Base-by-base conservation (phyloP, 169 alveolate genomes). In the Eimeria acervulina region DNA sequence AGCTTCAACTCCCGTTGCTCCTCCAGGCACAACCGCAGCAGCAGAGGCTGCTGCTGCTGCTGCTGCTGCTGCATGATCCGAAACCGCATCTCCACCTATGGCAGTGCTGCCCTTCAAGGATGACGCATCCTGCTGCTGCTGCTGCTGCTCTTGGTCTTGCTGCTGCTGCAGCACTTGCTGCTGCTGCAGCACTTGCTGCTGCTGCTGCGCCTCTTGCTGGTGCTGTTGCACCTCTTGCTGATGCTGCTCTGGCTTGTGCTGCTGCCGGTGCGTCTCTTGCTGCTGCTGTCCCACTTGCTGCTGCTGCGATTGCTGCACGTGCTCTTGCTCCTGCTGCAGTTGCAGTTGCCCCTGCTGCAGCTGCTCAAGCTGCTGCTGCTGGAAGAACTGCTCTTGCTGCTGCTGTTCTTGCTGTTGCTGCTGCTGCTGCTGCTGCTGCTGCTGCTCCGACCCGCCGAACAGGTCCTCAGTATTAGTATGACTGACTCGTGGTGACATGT, bases 341-440 rank as follows among this genome's bases (percentile, higher is more conserved):
- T 47, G 55, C 55, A 47, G 55, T 12, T 47, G 55, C 55, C 12
- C 19, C 55, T 47, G 55, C 55, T 47, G 55, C 55, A 7, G 55
- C 55, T 12, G 5, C 12, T 47, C 55, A 7, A 7, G 55, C 55
- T 47, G 55, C 55, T 47, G 55, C 55, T 47, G 55, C 12, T 47
- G 19, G 19, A 7, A 5, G 55, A 47, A 12, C 5, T 47, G 55
- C 55, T 47, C 12, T 12, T 47, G 55, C 55, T 47, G 74, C 74
- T 17, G 74, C 74, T 63, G 74, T n/a, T 63, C 28, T 21, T 63
- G 74, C 74, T 63, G 74, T 63, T 63, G 74, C 74, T 63, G 74
- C 74, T 63, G 74, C 5, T 63, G 74, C 74, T 63, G 74, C n/a
- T 63, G 74, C 74, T 63, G 74, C 74, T 19, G 74, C 74, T 63